These are phyloP conservation scores for Hypsizygus ulmarius DNA, from an alignment of 1,284 basidiomycete species.

Conservation along the genomic window DNA sequence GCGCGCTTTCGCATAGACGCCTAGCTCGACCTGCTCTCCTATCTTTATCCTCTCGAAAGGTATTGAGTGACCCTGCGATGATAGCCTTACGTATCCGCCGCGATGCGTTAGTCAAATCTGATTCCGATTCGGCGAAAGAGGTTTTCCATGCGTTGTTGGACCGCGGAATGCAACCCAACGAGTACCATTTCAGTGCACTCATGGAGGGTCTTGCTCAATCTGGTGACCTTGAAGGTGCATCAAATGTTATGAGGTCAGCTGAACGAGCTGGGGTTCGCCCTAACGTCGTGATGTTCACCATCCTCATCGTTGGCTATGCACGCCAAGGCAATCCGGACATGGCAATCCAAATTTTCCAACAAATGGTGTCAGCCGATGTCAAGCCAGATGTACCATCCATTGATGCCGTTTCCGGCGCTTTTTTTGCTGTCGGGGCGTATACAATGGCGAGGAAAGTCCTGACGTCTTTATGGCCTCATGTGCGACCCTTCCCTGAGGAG, in stretches of 20 bases:
- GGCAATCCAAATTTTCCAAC: slow-evolving; percentile 54
- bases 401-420: slow-evolving; percentile 66
- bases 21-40: slow-evolving; percentile 44
- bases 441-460: slow-evolving; percentile 51
- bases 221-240: slow-evolving; percentile 54
- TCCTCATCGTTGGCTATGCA: slow-evolving; percentile 65
- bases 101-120: slow-evolving; percentile 49
- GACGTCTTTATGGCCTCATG: slow-evolving; percentile 59
- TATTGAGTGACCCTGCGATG: slow-evolving; percentile 55
- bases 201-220: slow-evolving; percentile 61
- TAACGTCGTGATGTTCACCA: slow-evolving; percentile 68
- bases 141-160: slow-evolving; percentile 56
- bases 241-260: slow-evolving; percentile 51
- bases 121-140: slow-evolving; percentile 48
- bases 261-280: slow-evolving; percentile 46
- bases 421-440: slow-evolving; percentile 53
- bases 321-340: slow-evolving; percentile 50
- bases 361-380: slow-evolving; percentile 60
- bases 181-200: slow-evolving; percentile 65
- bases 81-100: slow-evolving; percentile 60
- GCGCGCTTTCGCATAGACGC: slow-evolving; percentile 31
- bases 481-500: slow-evolving; percentile 58
- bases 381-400: slow-evolving; percentile 66
- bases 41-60: slow-evolving; percentile 43
- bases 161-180: slow-evolving; percentile 63